Percentiles rank a stretch among this genome's conserved stretches.
These are phyloP conservation scores for Scheffersomyces illinoinensis DNA, from an alignment of 1,139 yeast genomes.

Conservation along the genomic window DNA sequence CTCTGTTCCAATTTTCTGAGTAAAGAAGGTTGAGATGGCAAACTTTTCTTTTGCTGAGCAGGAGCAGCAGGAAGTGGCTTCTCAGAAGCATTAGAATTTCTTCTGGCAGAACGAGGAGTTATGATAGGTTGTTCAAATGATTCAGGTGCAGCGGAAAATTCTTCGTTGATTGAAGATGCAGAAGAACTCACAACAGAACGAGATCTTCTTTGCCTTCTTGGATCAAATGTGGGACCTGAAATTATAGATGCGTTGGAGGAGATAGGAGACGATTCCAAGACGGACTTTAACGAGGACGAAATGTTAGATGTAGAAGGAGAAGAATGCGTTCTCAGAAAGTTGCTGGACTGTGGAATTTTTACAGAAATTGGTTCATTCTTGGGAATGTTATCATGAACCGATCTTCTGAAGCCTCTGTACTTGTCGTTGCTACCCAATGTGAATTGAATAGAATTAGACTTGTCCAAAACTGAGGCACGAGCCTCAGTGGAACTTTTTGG, in stretches of 20 bases:
- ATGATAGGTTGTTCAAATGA: slow-evolving; percentile 10
- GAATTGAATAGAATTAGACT: slow-evolving; percentile 16
- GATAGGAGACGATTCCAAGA: slow-evolving; percentile 8
- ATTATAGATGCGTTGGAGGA: slow-evolving; percentile 14
- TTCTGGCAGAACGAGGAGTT: slow-evolving; percentile 7
- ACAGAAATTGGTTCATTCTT: slow-evolving; percentile 28
- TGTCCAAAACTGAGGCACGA: slow-evolving; percentile 10
- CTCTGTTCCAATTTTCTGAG: slow-evolving; percentile 11
- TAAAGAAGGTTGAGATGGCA: slow-evolving; percentile 10
- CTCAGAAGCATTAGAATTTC: slow-evolving; percentile 4
- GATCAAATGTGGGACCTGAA: slow-evolving; percentile 18
- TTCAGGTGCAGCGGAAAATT: slow-evolving; percentile 12
- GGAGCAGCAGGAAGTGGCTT: slow-evolving; percentile 5
- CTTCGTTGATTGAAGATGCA: slow-evolving; percentile 12
- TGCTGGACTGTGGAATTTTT: slow-evolving; percentile 22
- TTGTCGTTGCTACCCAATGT: slow-evolving; percentile 34
- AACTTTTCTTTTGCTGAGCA: slow-evolving; percentile 5
- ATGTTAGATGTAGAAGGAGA: slow-evolving; percentile 11
- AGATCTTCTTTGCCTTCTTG: slow-evolving; percentile 19
- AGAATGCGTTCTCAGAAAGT: slow-evolving; percentile 12
- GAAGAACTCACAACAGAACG: slow-evolving; percentile 15
- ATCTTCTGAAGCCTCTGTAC: slow-evolving; percentile 49
- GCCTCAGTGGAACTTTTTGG: slow-evolving; percentile 7
- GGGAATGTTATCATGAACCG: slow-evolving; percentile 24
- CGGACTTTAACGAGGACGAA: slow-evolving; percentile 13